Percentiles rank a stretch among this genome's conserved stretches.
Conservation (phyloP, 768 basidiomycete species). For the Trametes punicea region DNA sequence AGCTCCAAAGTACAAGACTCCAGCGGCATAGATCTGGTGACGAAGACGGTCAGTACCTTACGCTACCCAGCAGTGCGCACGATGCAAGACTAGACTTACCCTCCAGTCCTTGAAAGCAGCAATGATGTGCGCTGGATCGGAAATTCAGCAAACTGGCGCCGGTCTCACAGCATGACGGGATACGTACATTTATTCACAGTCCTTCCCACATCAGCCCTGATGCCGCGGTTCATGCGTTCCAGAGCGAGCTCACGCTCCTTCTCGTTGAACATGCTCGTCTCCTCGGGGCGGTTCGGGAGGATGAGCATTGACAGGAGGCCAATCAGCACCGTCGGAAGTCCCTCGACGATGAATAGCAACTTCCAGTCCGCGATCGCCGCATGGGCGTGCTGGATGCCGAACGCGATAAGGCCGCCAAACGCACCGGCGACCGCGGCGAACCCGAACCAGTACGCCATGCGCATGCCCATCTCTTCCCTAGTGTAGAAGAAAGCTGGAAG, state of each 20-base stretch:
- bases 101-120: conserved; percentile 71
- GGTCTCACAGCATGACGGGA: neutral
- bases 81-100: conserved; percentile 7
- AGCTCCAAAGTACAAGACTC: conserved; percentile 74
- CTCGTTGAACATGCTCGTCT: conserved; percentile 52
- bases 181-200: conserved; percentile 57
- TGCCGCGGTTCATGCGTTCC: conserved; percentile 62
- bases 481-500: conserved; percentile 72
- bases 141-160: neutral
- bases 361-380: conserved; percentile 51
- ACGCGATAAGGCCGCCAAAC: conserved; percentile 82
- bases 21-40: conserved; percentile 55
- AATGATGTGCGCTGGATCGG: conserved; percentile 50
- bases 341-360: conserved; percentile 74
- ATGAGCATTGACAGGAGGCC: conserved; percentile 53
- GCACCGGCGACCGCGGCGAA: conserved; percentile 84
- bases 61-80: neutral
- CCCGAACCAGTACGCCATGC: conserved; percentile 80
- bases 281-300: conserved; percentile 72
- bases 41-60: neutral
- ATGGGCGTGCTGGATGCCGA: conserved; percentile 66
- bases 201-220: conserved; percentile 62
- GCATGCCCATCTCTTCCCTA: conserved; percentile 65
- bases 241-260: conserved; percentile 58
- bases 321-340: conserved; percentile 62